These are phyloP conservation scores for Ganoderma lingzhi DNA, from an alignment of 1,284 basidiomycete species.

Conservation along the genomic window DNA sequence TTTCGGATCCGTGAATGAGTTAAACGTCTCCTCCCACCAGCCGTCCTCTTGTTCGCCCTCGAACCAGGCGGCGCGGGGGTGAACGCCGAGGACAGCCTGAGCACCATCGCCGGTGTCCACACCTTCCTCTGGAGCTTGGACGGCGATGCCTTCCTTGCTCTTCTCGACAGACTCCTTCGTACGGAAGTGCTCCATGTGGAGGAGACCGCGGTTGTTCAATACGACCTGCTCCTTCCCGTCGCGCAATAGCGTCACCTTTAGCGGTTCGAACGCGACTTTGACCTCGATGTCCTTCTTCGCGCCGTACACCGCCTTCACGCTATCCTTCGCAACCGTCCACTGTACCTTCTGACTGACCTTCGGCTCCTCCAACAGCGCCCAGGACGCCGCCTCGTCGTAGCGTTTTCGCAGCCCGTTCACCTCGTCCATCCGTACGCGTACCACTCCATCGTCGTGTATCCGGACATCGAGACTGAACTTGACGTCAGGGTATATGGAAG, in stretches of 20 bases:
- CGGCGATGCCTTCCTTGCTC: constrained; percentile 44
- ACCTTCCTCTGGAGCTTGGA: constrained; percentile 49
- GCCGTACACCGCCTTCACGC: constrained; percentile 66
- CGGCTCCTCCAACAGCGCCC: constrained; percentile 84
- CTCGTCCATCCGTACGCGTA: constrained; percentile 89
- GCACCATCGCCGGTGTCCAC: constrained; percentile 47
- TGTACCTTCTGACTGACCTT: constrained; percentile 57
- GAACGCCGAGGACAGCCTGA: constrained; percentile 62
- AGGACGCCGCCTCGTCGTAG: constrained; percentile 90
- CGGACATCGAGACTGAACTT: constrained; percentile 83
- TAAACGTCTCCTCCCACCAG: constrained; percentile 92
- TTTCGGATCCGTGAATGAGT: constrained; percentile 89
- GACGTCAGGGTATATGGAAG: constrained; percentile 84
- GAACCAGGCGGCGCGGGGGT: constrained; percentile 78
- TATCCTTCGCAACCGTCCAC: constrained; percentile 72
- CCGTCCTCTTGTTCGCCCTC: constrained; percentile 85
- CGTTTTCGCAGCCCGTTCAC: constrained; percentile 78
- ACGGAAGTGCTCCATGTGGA: constrained; percentile 99
- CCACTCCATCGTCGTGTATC: constrained; percentile 85
- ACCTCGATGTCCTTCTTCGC: constrained; percentile 69
- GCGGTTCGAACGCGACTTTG: constrained; percentile 74
- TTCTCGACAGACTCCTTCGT: constrained; percentile 60
- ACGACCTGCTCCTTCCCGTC: constrained; percentile 86
- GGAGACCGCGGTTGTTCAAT: constrained; percentile 88
- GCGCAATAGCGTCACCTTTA: constrained; percentile 76